These are phyloP conservation scores for Polyporus tsugae DNA, from an alignment of 1,284 basidiomycete genomes.

Conservation along the genomic window DNA sequence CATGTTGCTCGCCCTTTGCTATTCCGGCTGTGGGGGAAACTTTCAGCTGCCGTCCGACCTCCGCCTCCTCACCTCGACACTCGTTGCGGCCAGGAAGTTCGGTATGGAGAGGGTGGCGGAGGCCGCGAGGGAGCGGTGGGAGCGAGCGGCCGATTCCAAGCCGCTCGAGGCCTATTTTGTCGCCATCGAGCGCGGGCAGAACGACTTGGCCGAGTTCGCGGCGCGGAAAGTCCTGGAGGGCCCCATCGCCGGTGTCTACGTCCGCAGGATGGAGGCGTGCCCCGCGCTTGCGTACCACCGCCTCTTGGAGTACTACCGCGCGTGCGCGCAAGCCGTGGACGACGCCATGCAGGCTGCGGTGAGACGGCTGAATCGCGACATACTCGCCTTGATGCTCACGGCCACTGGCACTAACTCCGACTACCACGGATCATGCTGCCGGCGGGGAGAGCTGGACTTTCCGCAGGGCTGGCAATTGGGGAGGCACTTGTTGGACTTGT, in stretches of 20 bases:
- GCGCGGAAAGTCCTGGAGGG: not conserved
- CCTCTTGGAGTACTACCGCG: slow-evolving; percentile 7
- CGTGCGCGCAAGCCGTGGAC: not conserved
- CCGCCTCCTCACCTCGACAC: not conserved
- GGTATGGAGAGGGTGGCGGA: not conserved
- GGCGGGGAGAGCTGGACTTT: not conserved
- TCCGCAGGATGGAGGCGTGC: slow-evolving; percentile 4
- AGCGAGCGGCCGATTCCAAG: not conserved
- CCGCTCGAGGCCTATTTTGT: not conserved
- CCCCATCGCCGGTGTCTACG: not conserved
- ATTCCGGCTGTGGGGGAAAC: not conserved
- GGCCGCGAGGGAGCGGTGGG: not conserved
- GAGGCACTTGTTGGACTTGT: not conserved
- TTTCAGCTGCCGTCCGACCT: not conserved
- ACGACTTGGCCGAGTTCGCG: not conserved
- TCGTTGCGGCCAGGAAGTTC: slow-evolving; percentile 14
- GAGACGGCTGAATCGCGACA: not conserved
- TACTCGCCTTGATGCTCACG: not conserved
- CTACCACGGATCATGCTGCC: not conserved
- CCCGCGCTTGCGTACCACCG: slow-evolving; percentile 9
- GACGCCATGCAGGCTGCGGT: not conserved
- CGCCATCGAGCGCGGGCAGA: not conserved
- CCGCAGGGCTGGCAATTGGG: not conserved
- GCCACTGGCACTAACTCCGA: not conserved
- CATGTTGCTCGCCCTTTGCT: slow-evolving; percentile 5